Evolutionary conservation across 331 rosid species (phyloP), one percentile per base, ranked within the genome.

Genomic region (Phaseolus coccineus): DNA sequence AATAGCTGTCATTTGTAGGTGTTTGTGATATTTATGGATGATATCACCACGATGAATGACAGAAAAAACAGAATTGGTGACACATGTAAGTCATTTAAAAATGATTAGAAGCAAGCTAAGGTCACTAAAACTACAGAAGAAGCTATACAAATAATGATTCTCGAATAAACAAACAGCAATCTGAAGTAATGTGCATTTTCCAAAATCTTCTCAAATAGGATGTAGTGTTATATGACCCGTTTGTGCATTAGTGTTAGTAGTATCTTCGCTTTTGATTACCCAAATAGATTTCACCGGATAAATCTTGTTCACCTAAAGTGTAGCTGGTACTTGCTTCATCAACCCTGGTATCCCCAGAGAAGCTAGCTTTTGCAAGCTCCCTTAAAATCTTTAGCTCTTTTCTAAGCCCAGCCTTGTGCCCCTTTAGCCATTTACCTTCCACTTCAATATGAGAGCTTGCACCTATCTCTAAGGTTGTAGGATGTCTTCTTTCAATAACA

Each of bases 321-420:
- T 89, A 91, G 84, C 93, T 83, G 33, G 90, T 81, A 71, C 90
- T 86, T 42, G 92, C 90, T 82, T 82, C 90, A 52, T 67, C 87
- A 57, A 42, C 81, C 71, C 63, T 78, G 7, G 77, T 71, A 68
- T 83, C 83, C 35, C 90, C 82, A 2, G 87, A 50, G 73, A 89
- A 89, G 69, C 93, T 87, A 77, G 93, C 96, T 81, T 56, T 91
- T 77, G 93, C 96, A 73, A 89, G 74, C 68, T 84, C 88, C 79
- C 93, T 84, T 63, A 91, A 80, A 80, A 86, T 86, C 83, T 84
- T 87, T 66, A 87, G 63, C 82, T 91, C 92, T 64, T 81, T 79
- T 31, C 64, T 89, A 1, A 56, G 73, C 55, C 83, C 90, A 64
- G 78, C 44, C 30, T 84, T 85, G 31, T 69, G 77, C 42, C 84